Percentiles rank a stretch among this genome's conserved stretches.
Evolutionary conservation across 176 grass and related monocot species (phyloP).

Genomic region (Carex littledalei): DNA sequence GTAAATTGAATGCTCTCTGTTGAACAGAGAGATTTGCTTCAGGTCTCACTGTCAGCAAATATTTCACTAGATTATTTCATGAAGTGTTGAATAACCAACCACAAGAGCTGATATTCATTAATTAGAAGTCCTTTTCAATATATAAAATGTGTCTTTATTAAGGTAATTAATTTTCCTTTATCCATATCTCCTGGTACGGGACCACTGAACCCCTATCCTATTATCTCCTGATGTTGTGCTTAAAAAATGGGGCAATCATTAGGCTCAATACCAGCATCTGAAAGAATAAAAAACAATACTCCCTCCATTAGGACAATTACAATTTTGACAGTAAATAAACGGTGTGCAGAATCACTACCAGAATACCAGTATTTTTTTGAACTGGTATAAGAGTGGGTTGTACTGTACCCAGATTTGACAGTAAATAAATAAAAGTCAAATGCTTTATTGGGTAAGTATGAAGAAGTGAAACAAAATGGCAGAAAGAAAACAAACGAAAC

Average conservation of each 20-base stretch:
- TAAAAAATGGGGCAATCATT: constrained; percentile 34
- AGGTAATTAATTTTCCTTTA: neutral
- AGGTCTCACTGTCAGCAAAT: neutral
- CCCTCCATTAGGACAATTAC: too few species aligned
- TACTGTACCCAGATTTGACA: too few species aligned
- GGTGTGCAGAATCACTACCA: too few species aligned
- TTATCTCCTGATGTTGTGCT: neutral
- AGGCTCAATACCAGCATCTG: constrained; percentile 76
- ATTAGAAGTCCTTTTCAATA: neutral
- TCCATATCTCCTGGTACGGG: neutral
- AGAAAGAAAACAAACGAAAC: too few species aligned
- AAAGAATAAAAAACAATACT: neutral
- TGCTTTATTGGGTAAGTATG: too few species aligned
- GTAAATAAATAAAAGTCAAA: too few species aligned
- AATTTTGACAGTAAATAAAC: neutral
- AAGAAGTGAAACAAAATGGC: too few species aligned
- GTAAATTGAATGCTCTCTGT: neutral
- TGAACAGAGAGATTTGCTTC: neutral
- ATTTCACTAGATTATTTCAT: neutral
- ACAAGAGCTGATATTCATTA: neutral
- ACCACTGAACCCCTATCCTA: neutral
- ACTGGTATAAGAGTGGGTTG: too few species aligned
- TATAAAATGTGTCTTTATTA: neutral
- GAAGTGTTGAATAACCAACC: neutral
- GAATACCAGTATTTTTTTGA: too few species aligned